These are phyloP conservation scores for Sarocladium kiliense DNA, from an alignment of 2,329 filamentous ascomycete genomes.

Conservation along the genomic window DNA sequence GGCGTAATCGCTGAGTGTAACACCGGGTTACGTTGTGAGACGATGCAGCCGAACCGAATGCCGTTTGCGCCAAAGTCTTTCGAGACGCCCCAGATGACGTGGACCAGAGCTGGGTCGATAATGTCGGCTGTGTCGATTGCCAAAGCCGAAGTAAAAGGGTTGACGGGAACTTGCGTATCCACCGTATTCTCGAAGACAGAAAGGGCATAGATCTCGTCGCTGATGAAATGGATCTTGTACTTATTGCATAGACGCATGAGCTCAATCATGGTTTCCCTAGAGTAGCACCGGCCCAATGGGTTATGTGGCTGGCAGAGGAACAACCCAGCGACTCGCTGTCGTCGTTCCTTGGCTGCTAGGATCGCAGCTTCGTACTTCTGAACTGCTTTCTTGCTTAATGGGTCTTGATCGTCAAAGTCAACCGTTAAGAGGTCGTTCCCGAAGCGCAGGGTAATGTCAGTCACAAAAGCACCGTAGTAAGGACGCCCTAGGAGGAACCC, in stretches of 20 bases:
- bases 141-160: conserved; percentile 47
- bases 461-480: conserved; percentile 42
- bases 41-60: conserved; percentile 35
- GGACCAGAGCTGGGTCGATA: conserved; percentile 44
- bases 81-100: conserved; percentile 41
- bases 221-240: conserved; percentile 47
- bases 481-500: conserved; percentile 36
- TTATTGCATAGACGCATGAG: conserved; percentile 45
- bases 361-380: conserved; percentile 41
- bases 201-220: conserved; percentile 54
- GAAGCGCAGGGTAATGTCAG: too few species aligned
- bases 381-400: not conserved
- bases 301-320: conserved; percentile 49
- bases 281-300: conserved; percentile 40
- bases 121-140: conserved; percentile 36
- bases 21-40: not conserved
- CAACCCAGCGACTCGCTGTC: conserved; percentile 38
- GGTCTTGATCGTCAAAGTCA: not conserved
- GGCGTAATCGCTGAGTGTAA: not conserved
- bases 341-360: conserved; percentile 30
- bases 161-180: conserved; percentile 12
- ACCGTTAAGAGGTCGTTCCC: not conserved
- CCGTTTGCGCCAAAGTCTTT: conserved; percentile 48
- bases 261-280: conserved; percentile 32
- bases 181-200: conserved; percentile 37